phyloP scores from a whole-genome alignment of 768 basidiomycete genomes.

The Suillus brevipes region DNA sequence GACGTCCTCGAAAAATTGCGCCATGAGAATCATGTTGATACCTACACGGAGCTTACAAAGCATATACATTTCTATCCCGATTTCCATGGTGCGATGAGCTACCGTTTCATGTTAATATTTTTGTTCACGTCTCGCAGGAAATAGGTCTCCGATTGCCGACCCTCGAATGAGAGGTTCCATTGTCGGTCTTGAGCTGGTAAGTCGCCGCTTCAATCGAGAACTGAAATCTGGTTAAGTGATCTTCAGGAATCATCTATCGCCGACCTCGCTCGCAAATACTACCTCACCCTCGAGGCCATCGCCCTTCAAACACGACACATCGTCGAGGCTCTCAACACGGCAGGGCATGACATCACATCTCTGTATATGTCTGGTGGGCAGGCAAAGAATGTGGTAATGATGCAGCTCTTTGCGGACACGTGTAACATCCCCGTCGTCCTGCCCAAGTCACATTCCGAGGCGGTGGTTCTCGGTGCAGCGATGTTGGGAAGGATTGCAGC shows the following conservation, averaged over 20 bases:
- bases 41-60: constrained; percentile 82
- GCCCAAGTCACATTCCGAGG: constrained; percentile 70
- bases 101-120: not conserved
- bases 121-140: constrained; percentile 53
- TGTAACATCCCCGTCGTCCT: constrained; percentile 83
- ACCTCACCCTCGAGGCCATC: constrained; percentile 89
- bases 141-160: constrained; percentile 95
- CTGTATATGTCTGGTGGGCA: constrained; percentile 95
- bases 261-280: constrained; percentile 89
- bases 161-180: constrained; percentile 94
- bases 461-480: constrained; percentile 90
- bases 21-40: constrained; percentile 52
- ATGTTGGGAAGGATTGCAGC: constrained; percentile 91
- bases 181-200: constrained; percentile 77
- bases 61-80: constrained; percentile 96
- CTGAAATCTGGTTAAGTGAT: not conserved
- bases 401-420: constrained; percentile 86
- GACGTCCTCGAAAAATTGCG: constrained; percentile 70
- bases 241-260: constrained; percentile 63
- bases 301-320: constrained; percentile 95
- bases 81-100: constrained; percentile 65
- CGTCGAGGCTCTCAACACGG: constrained; percentile 83
- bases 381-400: constrained; percentile 84
- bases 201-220: constrained; percentile 14
- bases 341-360: constrained; percentile 80